phyloP scores from a whole-genome alignment of 2,329 filamentous ascomycete species.

The Zasmidium citrigriseum region DNA sequence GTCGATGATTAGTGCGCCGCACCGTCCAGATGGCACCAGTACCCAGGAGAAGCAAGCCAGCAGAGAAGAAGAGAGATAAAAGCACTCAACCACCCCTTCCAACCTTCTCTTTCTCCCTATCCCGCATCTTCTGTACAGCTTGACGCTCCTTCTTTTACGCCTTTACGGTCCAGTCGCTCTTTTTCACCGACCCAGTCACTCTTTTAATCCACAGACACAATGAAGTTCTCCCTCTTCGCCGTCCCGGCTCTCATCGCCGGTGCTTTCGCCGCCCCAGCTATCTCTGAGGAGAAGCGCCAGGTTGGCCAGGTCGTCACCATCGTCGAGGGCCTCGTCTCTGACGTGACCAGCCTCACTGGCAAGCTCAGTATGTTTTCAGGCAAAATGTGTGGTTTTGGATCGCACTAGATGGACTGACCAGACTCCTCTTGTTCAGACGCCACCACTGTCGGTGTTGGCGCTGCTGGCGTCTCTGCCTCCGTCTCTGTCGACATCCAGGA shows the following conservation, averaged over 20 bases:
- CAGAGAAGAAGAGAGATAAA: slow-evolving; percentile 6
- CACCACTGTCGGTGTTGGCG: slow-evolving; percentile 4
- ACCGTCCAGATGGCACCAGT: not conserved
- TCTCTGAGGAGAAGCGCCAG: slow-evolving; percentile 15
- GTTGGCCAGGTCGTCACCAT: slow-evolving; percentile 9
- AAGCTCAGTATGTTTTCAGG: not conserved
- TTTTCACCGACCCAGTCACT: slow-evolving; percentile 18
- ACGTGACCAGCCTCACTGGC: slow-evolving; percentile 13
- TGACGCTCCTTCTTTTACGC: slow-evolving; percentile 10
- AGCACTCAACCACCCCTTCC: not conserved
- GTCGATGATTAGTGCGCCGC: not conserved
- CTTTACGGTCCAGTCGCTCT: slow-evolving; percentile 15
- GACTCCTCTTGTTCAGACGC: not conserved
- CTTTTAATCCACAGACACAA: slow-evolving; percentile 15
- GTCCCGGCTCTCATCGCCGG: slow-evolving; percentile 18
- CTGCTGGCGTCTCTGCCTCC: not conserved
- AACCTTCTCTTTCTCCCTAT: slow-evolving; percentile 1
- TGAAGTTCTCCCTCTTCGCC: slow-evolving; percentile 23
- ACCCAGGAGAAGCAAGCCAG: not conserved
- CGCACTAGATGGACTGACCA: not conserved
- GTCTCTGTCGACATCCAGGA: slow-evolving; percentile 3
- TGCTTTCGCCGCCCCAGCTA: slow-evolving; percentile 18
- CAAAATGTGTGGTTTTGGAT: not conserved
- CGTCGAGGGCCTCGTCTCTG: slow-evolving; percentile 11
- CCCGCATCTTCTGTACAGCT: slow-evolving; percentile 1